Evolutionary conservation across 2,329 filamentous ascomycete genomes (phyloP).

Genomic region (Orbilia ellipsospora): DNA sequence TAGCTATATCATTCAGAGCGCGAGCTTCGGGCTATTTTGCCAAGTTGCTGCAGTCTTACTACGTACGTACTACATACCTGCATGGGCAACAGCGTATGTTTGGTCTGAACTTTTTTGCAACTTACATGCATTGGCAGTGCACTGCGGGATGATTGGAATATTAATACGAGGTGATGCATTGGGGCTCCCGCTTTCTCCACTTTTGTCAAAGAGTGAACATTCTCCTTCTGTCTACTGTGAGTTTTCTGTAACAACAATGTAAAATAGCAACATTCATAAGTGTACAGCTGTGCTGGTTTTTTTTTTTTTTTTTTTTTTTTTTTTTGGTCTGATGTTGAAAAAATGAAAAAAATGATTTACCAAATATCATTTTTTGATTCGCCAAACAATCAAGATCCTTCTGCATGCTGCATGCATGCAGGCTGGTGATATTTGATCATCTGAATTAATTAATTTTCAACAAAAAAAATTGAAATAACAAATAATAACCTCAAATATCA

Average conservation of each 20-base stretch:
- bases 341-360: constrained; percentile 28
- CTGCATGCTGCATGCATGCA: constrained; percentile 56
- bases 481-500: constrained; percentile 7
- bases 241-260: constrained; percentile 19
- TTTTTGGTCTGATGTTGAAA: constrained; percentile 47
- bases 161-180: constrained; percentile 54
- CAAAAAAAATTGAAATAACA: neutral
- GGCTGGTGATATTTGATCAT: constrained; percentile 45
- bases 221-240: neutral
- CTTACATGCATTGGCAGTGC: constrained; percentile 12
- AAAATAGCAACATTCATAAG: constrained; percentile 40
- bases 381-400: constrained; percentile 33
- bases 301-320: constrained; percentile 25
- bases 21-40: constrained; percentile 2
- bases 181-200: constrained; percentile 49
- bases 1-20: no score
- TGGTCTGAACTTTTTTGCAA: constrained; percentile 34
- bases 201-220: constrained; percentile 1
- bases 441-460: constrained; percentile 32
- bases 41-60: constrained; percentile 40
- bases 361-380: constrained; percentile 23
- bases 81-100: constrained; percentile 11
- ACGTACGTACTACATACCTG: constrained; percentile 45
- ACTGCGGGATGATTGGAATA: constrained; percentile 10
- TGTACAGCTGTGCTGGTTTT: constrained; percentile 21